Conservation (phyloP, 2,329 filamentous ascomycete genomes). For the Fonsecaea monophora region DNA sequence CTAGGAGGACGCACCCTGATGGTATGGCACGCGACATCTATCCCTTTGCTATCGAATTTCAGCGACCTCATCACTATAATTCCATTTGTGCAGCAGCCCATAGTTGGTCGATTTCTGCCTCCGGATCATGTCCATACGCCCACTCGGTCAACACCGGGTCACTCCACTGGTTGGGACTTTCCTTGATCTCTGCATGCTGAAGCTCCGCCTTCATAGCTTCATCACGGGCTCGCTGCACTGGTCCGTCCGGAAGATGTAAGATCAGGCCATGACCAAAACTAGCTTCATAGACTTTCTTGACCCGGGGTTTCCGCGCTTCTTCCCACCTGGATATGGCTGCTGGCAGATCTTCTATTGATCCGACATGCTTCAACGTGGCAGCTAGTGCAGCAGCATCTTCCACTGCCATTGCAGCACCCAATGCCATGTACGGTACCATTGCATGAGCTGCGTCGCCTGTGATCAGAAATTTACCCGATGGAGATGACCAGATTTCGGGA, state of each 20-base stretch:
- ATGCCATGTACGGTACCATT: conserved; percentile 54
- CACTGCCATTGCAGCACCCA: conserved; percentile 35
- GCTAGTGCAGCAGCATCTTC: conserved; percentile 21
- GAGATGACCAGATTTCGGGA: conserved; percentile 39
- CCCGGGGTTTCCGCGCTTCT: conserved; percentile 10
- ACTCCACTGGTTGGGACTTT: conserved; percentile 57
- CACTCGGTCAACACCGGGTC: conserved; percentile 55
- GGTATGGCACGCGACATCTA: no score
- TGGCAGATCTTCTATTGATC: neutral
- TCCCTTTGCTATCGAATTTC: neutral
- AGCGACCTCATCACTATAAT: neutral
- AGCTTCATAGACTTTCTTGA: conserved; percentile 48
- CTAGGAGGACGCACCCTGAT: no score
- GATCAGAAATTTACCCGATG: conserved; percentile 45
- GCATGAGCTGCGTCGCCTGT: conserved; percentile 53
- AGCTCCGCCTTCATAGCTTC: conserved; percentile 51
- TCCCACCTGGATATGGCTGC: neutral
- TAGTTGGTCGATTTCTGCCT: neutral
- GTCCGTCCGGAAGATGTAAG: conserved; percentile 56
- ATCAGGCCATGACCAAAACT: conserved; percentile 54
- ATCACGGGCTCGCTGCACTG: conserved; percentile 52
- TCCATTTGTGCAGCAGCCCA: neutral
- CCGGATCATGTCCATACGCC: conserved; percentile 58
- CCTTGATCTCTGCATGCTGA: conserved; percentile 44
- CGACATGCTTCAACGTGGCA: conserved; percentile 1